Evolutionary conservation across 2,329 filamentous ascomycete genomes (phyloP).

Genomic region (Monilinia fructicola): DNA sequence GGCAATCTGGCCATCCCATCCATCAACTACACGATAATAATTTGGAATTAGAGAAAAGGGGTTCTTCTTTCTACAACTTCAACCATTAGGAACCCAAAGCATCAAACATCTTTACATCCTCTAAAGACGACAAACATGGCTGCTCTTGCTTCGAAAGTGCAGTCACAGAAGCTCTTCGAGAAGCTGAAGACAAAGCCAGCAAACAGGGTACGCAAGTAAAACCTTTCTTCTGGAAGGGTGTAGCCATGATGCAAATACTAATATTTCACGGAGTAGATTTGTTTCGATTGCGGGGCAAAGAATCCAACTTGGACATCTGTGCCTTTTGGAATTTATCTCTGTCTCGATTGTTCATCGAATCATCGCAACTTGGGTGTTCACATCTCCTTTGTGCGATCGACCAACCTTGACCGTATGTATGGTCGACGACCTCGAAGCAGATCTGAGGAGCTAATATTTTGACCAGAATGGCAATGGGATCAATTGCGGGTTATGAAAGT

Average conservation of each 20-base stretch:
- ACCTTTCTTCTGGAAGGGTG: conserved; percentile 31
- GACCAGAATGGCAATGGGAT: conserved; percentile 94
- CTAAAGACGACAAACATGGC: conserved; percentile 51
- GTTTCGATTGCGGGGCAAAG: conserved; percentile 97
- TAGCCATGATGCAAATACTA: conserved; percentile 24
- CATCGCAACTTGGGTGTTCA: conserved; percentile 97
- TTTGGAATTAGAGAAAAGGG: conserved; percentile 27
- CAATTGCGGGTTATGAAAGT: conserved; percentile 98
- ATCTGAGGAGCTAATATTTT: conserved; percentile 32
- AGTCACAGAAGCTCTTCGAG: conserved; percentile 97
- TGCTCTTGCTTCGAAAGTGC: conserved; percentile 76
- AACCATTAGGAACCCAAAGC: neutral
- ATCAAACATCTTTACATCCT: conserved; percentile 11
- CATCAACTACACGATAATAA: neutral
- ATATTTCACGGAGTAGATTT: conserved; percentile 61
- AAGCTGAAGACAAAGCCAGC: conserved; percentile 92
- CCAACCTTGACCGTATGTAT: conserved; percentile 91
- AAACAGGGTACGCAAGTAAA: conserved; percentile 70
- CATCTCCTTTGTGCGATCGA: conserved; percentile 98
- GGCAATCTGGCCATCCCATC: conserved; percentile 37
- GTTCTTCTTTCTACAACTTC: conserved; percentile 10
- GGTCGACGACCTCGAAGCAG: conserved; percentile 22
- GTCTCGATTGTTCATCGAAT: conserved; percentile 94
- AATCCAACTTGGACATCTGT: conserved; percentile 99
- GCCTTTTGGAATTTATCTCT: conserved; percentile 95